Evolutionary conservation across 1,139 yeast species (phyloP).

Genomic region (Scheffersomyces lignicola): DNA sequence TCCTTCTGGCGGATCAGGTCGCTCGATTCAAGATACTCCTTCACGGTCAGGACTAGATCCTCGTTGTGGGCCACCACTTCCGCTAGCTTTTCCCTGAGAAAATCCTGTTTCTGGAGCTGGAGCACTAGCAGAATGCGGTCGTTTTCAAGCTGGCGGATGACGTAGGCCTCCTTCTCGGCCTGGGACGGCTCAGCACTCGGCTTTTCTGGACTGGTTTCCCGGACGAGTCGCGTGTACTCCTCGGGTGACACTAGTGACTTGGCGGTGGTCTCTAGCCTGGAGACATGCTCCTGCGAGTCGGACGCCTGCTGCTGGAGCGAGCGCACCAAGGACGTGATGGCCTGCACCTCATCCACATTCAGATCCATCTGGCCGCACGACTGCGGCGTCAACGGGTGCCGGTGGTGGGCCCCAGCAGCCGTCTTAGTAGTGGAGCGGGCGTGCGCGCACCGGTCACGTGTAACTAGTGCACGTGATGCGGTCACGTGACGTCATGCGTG

Average conservation of each 20-base stretch:
- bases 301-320: conserved; percentile 20
- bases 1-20: conserved; percentile 18
- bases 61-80: conserved; percentile 40
- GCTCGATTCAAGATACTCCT: conserved; percentile 34
- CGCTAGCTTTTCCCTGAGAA: conserved; percentile 29
- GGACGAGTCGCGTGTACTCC: conserved; percentile 14
- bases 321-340: conserved; percentile 21
- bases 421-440: background rate
- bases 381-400: background rate
- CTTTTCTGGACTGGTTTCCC: background rate
- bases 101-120: conserved; percentile 48
- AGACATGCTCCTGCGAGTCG: conserved; percentile 22
- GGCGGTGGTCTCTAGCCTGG: conserved; percentile 21
- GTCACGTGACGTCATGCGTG: background rate
- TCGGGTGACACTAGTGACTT: conserved; percentile 21
- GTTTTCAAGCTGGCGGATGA: conserved; percentile 24
- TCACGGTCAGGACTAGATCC: conserved; percentile 39
- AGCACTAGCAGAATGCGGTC: conserved; percentile 38
- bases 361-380: too few species aligned
- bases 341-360: conserved; percentile 23
- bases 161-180: conserved; percentile 5
- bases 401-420: background rate
- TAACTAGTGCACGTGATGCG: background rate
- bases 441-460: background rate
- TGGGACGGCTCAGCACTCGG: conserved; percentile 1